phyloP scores from a whole-genome alignment of 305 asterid species.

The Withania somnifera region DNA sequence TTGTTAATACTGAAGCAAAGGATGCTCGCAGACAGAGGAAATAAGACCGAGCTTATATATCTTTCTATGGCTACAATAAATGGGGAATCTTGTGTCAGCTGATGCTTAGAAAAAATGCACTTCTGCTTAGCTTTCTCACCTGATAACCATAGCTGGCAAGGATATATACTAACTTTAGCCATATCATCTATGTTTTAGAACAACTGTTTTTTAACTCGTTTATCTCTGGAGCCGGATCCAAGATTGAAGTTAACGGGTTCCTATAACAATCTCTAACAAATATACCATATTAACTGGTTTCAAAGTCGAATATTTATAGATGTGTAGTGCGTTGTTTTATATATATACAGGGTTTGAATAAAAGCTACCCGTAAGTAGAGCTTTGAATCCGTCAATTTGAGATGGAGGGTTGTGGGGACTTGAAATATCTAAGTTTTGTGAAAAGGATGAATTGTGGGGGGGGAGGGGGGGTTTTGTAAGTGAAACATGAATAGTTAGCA shows the following conservation, averaged over 20 bases:
- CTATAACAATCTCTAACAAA: background rate
- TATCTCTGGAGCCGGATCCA: background rate
- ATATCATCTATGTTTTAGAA: background rate
- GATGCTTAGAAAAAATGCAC: background rate
- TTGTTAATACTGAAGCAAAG: background rate
- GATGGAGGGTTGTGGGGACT: background rate
- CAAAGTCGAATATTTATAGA: background rate
- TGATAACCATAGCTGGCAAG: background rate
- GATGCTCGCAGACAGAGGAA: background rate
- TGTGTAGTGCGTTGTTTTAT: background rate
- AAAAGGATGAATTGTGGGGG: background rate
- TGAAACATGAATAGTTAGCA: too few relatives aligned
- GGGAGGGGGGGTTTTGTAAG: background rate
- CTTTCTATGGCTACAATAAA: background rate
- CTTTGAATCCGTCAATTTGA: background rate
- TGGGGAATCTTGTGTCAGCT: background rate
- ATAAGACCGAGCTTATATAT: background rate
- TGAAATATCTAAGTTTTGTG: background rate
- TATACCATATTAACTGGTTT: background rate
- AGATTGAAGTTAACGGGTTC: background rate
- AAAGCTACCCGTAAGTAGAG: background rate
- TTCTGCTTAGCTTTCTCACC: background rate
- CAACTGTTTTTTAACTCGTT: background rate
- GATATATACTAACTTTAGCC: background rate
- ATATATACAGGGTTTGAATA: background rate